These are phyloP conservation scores for Sporopachydermia lactativora DNA, from an alignment of 805 yeast genomes.

Conservation along the genomic window DNA sequence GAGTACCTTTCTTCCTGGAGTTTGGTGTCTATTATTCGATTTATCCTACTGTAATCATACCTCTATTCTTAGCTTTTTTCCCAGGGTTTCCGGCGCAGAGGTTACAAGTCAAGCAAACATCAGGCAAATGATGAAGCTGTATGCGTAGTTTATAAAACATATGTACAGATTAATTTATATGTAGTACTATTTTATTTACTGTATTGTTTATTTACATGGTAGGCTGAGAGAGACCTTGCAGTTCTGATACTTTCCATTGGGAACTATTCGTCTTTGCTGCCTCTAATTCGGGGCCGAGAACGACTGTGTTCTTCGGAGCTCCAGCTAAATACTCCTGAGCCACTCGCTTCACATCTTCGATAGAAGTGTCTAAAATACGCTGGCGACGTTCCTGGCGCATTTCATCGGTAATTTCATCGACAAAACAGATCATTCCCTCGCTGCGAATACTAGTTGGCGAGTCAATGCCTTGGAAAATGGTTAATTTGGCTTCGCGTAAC, in stretches of 20 bases:
- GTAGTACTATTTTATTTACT: too few species aligned
- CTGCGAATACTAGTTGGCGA: constrained; percentile 72
- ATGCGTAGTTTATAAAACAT: too few species aligned
- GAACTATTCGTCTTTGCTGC: constrained; percentile 9
- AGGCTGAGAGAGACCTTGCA: background rate
- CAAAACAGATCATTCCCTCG: constrained; percentile 59
- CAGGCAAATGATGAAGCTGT: too few species aligned
- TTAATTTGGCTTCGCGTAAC: constrained; percentile 77
- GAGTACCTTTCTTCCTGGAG: too few species aligned
- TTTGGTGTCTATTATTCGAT: too few species aligned
- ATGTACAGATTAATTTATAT: too few species aligned
- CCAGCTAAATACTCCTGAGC: constrained; percentile 49
- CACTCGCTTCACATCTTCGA: constrained; percentile 45
- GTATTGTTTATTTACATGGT: background rate
- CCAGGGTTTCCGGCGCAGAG: too few species aligned
- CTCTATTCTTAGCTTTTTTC: too few species aligned
- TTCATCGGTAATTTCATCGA: constrained; percentile 59
- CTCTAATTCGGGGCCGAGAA: constrained; percentile 30
- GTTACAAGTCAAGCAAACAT: too few species aligned
- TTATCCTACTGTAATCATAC: too few species aligned
- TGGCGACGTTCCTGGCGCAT: constrained; percentile 73
- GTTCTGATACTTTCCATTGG: constrained; percentile 5
- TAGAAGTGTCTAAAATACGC: constrained; percentile 49
- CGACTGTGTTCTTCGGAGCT: constrained; percentile 21
- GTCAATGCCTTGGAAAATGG: constrained; percentile 84